Evolutionary conservation across 768 basidiomycete species (phyloP), one percentile per base, ranked within the genome.

Genomic region (Asterophora lycoperdoides): DNA sequence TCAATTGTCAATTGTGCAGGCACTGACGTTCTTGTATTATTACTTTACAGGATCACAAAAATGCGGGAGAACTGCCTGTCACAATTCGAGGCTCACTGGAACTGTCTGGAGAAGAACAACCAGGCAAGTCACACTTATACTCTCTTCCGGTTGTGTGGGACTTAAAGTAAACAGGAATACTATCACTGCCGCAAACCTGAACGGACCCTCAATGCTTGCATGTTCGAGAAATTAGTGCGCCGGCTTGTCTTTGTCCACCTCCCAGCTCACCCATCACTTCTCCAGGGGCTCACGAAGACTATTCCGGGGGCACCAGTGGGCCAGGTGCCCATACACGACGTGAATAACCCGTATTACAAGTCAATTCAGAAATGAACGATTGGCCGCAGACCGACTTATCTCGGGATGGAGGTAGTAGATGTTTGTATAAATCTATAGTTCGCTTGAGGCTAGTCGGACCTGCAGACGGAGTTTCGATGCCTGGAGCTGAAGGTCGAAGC

Each of bases 151-250:
- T 34, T 35, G 23, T 23, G 3, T 15, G n/a, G 48, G 11, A 39
- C 39, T 41, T 33, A 36, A 14, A 49, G 29, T 4, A 18, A 41
- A 29, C 62, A 96, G 93, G 86, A 93, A 71, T 93, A 89, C 67
- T 85, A 85, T 63, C 78, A 75, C 26, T 99, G 96, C 66, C 86
- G 96, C 56, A 85, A 88, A 66, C 84, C 83, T 3, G 96, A 99
- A 66, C 83, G 86, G 54, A 66, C 80, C 46, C 77, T 97, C 40
- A 99, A 98, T 75, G 74, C 83, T 49, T 98, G 95, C 74, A 89
- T 95, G 77, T 94, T 97, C 63, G 86, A 94, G 68, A 97, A 96
- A 66, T 79, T 98, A 58, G 95, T 93, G 57, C 57, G 89, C 81
- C 35, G 49, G 15, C 43, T 48, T 30, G 13, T 13, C 3, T 11